Evolutionary conservation across 805 yeast genomes (phyloP).

Genomic region (Tetrapisispora namnaoensis): DNA sequence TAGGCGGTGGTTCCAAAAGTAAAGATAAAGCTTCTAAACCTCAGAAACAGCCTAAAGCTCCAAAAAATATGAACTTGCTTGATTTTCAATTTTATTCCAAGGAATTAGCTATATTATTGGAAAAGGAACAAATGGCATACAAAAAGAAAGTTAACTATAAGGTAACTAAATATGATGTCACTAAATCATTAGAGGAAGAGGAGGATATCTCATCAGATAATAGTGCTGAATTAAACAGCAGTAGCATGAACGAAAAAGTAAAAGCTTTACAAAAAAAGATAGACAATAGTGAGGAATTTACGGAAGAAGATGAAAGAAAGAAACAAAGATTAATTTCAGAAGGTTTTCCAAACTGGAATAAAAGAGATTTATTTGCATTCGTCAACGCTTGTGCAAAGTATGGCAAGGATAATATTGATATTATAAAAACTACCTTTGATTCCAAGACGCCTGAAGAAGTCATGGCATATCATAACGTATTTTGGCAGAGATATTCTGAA

Average conservation of each 20-base stretch:
- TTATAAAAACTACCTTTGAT: constrained; percentile 47
- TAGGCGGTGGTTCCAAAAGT: constrained; percentile 28
- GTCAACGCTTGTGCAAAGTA: constrained; percentile 58
- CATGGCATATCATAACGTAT: constrained; percentile 43
- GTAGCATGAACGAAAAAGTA: constrained; percentile 11
- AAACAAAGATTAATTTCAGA: constrained; percentile 45
- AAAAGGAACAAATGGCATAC: constrained; percentile 55
- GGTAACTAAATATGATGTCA: constrained; percentile 49
- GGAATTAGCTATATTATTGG: constrained; percentile 42
- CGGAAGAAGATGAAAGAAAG: constrained; percentile 48
- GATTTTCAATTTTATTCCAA: constrained; percentile 69
- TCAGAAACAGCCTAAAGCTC: constrained; percentile 43
- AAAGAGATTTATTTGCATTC: constrained; percentile 65
- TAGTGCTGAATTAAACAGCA: constrained; percentile 10
- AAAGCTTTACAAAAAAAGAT: constrained; percentile 43
- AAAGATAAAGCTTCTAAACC: constrained; percentile 31
- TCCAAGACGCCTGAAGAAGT: constrained; percentile 53
- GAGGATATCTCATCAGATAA: constrained; percentile 22
- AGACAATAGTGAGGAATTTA: constrained; percentile 46
- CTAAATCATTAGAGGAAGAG: constrained; percentile 35
- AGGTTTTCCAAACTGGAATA: constrained; percentile 61
- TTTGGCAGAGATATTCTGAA: constrained; percentile 52
- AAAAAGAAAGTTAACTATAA: constrained; percentile 51
- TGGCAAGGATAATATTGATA: constrained; percentile 44
- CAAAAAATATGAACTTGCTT: constrained; percentile 52